phyloP scores from a whole-genome alignment of 2,329 filamentous ascomycete species.

The Diaporthe vexans region DNA sequence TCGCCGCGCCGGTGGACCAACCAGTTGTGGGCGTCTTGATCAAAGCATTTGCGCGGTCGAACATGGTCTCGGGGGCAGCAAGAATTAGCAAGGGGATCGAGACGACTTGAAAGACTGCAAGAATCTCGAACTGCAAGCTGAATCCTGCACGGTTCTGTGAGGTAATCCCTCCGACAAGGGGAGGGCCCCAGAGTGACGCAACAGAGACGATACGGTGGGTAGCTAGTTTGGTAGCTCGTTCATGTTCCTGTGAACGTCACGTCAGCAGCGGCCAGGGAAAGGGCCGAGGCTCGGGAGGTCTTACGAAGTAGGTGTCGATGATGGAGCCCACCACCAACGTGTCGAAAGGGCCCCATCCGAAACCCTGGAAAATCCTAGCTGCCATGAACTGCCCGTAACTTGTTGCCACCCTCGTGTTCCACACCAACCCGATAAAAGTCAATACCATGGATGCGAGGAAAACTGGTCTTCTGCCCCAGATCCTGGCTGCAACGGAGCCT shows the following conservation, averaged over 20 bases:
- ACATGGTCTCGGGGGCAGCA: slow-evolving; percentile 66
- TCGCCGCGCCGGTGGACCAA: slow-evolving; percentile 44
- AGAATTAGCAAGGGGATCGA: slow-evolving; percentile 63
- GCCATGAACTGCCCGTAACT: slow-evolving; percentile 63
- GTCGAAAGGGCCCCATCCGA: slow-evolving; percentile 73
- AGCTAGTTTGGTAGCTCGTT: slow-evolving; percentile 61
- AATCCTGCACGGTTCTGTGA: slow-evolving; percentile 58
- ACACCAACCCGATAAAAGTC: slow-evolving; percentile 64
- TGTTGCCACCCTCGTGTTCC: slow-evolving; percentile 61
- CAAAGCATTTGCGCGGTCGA: slow-evolving; percentile 56
- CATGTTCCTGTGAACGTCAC: slow-evolving; percentile 62
- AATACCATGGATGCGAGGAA: slow-evolving; percentile 62
- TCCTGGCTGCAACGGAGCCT: slow-evolving; percentile 58
- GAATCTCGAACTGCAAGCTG: slow-evolving; percentile 64
- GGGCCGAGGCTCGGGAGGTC: slow-evolving; percentile 42
- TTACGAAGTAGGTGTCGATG: slow-evolving; percentile 70
- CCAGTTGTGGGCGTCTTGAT: slow-evolving; percentile 47
- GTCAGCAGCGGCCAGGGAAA: slow-evolving; percentile 44
- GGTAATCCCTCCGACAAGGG: slow-evolving; percentile 65
- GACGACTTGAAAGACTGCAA: slow-evolving; percentile 62
- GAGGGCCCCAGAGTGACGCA: slow-evolving; percentile 66
- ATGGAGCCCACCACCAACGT: slow-evolving; percentile 66
- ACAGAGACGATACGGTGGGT: slow-evolving; percentile 61
- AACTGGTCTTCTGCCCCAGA: slow-evolving; percentile 67
- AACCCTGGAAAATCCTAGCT: slow-evolving; percentile 66